Evolutionary conservation across 352 stramenopile species (phyloP).

Genomic region (Globisporangium ultimum): DNA sequence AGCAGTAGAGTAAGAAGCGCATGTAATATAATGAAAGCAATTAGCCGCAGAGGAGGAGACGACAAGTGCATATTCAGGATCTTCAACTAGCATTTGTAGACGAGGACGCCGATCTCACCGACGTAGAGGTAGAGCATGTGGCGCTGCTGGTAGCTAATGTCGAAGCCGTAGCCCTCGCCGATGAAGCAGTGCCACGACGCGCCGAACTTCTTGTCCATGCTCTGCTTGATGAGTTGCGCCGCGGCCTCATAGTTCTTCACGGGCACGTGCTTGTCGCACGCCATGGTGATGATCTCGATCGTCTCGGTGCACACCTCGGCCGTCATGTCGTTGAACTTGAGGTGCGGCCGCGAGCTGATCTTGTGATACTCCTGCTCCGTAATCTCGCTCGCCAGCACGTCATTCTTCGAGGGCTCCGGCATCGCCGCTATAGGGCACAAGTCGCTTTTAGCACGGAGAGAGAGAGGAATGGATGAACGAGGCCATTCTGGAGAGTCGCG

Average conservation of each 20-base stretch:
- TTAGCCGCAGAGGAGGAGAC: slow-evolving; percentile 4
- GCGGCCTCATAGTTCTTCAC: slow-evolving; percentile 94
- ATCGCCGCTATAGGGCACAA: slow-evolving; percentile 27
- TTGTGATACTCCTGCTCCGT: slow-evolving; percentile 80
- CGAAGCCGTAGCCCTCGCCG: slow-evolving; percentile 95
- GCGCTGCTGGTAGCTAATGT: slow-evolving; percentile 95
- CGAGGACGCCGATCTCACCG: slow-evolving; percentile 91
- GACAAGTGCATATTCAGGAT: not conserved
- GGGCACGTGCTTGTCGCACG: slow-evolving; percentile 93
- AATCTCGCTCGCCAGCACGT: slow-evolving; percentile 36
- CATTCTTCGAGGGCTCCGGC: slow-evolving; percentile 48
- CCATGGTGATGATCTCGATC: slow-evolving; percentile 96
- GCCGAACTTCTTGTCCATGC: slow-evolving; percentile 97
- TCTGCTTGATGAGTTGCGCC: slow-evolving; percentile 93
- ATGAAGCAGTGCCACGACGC: slow-evolving; percentile 95
- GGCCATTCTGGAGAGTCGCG: too few species aligned
- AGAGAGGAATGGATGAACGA: too few species aligned
- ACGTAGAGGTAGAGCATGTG: slow-evolving; percentile 96
- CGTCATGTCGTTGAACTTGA: slow-evolving; percentile 90
- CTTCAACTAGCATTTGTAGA: slow-evolving; percentile 91
- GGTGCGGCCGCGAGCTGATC: slow-evolving; percentile 76
- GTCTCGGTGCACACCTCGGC: slow-evolving; percentile 93
- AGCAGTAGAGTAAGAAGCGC: too few species aligned
- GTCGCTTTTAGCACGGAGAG: too few species aligned
- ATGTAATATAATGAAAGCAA: slow-evolving; percentile 1